A percentile compares a stretch with the other conserved stretches of the same genome.
Conservation (phyloP, 495 filamentous ascomycete species). For the Elasticomyces elasticus region DNA sequence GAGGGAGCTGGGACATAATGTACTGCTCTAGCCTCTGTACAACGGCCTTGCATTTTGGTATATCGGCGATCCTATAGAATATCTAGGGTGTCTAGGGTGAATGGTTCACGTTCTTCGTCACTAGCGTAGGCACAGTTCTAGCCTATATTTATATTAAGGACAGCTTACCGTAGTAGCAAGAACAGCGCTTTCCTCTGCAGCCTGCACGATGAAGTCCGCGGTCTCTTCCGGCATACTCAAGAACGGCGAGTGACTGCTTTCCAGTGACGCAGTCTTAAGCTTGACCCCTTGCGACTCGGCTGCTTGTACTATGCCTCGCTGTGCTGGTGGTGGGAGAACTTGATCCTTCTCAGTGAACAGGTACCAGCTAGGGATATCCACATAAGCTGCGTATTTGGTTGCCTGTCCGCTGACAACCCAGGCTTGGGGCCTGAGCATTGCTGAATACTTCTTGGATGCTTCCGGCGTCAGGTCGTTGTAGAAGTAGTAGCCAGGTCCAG, state of each 20-base stretch:
- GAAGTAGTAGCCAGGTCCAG: slow-evolving; percentile 7
- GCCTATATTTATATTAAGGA: background rate
- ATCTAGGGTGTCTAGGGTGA: no score
- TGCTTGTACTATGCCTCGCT: slow-evolving; percentile 1
- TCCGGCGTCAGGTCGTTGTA: slow-evolving; percentile 7
- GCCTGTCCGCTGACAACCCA: background rate
- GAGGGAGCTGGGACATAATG: no score
- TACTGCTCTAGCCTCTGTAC: no score
- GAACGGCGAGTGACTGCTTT: slow-evolving; percentile 11
- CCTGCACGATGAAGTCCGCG: slow-evolving; percentile 3
- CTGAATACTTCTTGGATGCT: slow-evolving; percentile 7
- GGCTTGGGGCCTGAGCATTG: slow-evolving; percentile 3
- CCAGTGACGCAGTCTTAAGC: background rate
- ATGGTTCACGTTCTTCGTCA: no score
- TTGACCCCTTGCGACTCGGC: background rate
- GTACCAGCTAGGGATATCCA: slow-evolving; percentile 8
- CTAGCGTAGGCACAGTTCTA: background rate
- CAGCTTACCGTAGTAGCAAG: no score
- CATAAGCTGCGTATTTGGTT: slow-evolving; percentile 6
- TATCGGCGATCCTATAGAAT: no score
- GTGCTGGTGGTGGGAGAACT: background rate
- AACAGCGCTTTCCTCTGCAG: background rate
- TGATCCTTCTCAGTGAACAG: slow-evolving; percentile 5
- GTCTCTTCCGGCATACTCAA: slow-evolving; percentile 3
- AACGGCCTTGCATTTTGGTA: no score